Percentiles rank a stretch among this genome's conserved stretches.
Evolutionary conservation across 2,329 filamentous ascomycete genomes (phyloP).

Genomic region (Septoria linicola): DNA sequence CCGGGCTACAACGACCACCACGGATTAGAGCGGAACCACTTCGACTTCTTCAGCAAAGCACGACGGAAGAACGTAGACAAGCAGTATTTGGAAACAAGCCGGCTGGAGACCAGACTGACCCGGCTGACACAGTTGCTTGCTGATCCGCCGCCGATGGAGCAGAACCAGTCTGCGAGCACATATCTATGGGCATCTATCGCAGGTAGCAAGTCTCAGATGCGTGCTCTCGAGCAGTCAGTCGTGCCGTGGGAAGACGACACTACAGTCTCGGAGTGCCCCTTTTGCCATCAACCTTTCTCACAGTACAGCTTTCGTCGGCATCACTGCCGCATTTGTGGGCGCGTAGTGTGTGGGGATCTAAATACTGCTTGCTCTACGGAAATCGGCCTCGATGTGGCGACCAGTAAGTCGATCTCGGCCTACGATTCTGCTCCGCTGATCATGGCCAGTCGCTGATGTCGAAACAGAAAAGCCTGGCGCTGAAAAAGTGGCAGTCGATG

Average conservation of each 20-base stretch:
- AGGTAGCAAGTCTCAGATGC: slow-evolving; percentile 66
- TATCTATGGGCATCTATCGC: slow-evolving; percentile 60
- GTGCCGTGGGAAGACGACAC: slow-evolving; percentile 95
- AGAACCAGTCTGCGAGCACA: slow-evolving; percentile 49
- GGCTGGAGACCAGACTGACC: slow-evolving; percentile 87
- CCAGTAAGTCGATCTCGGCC: slow-evolving; percentile 49
- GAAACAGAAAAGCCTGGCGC: slow-evolving; percentile 46
- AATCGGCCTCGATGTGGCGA: slow-evolving; percentile 73
- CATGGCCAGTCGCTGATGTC: slow-evolving; percentile 34
- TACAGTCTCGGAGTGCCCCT: slow-evolving; percentile 76
- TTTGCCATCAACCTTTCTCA: slow-evolving; percentile 94
- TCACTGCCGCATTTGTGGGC: slow-evolving; percentile 90
- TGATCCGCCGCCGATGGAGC: slow-evolving; percentile 60
- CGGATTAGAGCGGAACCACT: slow-evolving; percentile 70
- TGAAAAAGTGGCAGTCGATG: slow-evolving; percentile 66
- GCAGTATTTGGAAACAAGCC: slow-evolving; percentile 80
- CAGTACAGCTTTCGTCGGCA: slow-evolving; percentile 90
- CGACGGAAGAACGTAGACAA: slow-evolving; percentile 78
- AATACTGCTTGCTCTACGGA: slow-evolving; percentile 82
- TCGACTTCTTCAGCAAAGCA: slow-evolving; percentile 65
- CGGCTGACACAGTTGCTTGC: slow-evolving; percentile 83
- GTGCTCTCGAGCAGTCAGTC: slow-evolving; percentile 76
- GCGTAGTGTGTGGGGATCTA: slow-evolving; percentile 86
- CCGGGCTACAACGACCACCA: slow-evolving; percentile 82
- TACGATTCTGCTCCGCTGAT: slow-evolving; percentile 36